These are phyloP conservation scores for Suhomyces kunorum DNA, from an alignment of 1,139 yeast species.

Conservation along the genomic window DNA sequence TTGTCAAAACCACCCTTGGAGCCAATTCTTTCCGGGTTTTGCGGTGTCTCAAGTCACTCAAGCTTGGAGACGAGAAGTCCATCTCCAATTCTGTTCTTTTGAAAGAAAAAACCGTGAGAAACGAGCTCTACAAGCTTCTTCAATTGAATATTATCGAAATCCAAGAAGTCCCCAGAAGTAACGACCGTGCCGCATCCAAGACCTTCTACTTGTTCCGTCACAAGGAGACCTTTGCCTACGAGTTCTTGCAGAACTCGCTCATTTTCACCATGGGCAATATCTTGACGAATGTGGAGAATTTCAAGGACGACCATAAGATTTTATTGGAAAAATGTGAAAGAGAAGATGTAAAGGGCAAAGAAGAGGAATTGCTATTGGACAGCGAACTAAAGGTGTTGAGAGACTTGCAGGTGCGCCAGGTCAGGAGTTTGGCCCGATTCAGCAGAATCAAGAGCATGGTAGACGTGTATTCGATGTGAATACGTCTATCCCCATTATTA, in stretches of 20 bases:
- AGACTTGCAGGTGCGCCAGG: constrained; percentile 58
- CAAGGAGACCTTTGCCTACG: constrained; percentile 61
- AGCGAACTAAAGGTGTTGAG: constrained; percentile 74
- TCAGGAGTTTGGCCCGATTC: constrained; percentile 53
- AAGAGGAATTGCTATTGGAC: constrained; percentile 69
- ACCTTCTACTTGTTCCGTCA: constrained; percentile 83
- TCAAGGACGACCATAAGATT: constrained; percentile 64
- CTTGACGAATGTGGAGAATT: constrained; percentile 53
- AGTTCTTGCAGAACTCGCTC: constrained; percentile 38
- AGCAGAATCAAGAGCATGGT: constrained; percentile 55
- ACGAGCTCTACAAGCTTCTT: constrained; percentile 56
- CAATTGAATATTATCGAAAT: constrained; percentile 64
- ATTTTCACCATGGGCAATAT: constrained; percentile 58
- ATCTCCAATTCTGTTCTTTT: constrained; percentile 73
- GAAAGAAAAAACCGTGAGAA: constrained; percentile 75
- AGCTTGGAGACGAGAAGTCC: constrained; percentile 82
- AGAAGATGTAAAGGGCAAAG: constrained; percentile 86
- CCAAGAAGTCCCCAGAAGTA: constrained; percentile 92
- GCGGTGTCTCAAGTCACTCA: constrained; percentile 65
- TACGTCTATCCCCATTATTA: neutral
- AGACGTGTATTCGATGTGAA: constrained; percentile 37
- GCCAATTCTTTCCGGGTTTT: constrained; percentile 61
- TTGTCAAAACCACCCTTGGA: constrained; percentile 60
- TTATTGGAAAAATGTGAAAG: constrained; percentile 47
- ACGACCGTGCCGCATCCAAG: constrained; percentile 88